Evolutionary conservation across 345 rosid species (phyloP).

Genomic region (Bruguiera gymnorhiza): DNA sequence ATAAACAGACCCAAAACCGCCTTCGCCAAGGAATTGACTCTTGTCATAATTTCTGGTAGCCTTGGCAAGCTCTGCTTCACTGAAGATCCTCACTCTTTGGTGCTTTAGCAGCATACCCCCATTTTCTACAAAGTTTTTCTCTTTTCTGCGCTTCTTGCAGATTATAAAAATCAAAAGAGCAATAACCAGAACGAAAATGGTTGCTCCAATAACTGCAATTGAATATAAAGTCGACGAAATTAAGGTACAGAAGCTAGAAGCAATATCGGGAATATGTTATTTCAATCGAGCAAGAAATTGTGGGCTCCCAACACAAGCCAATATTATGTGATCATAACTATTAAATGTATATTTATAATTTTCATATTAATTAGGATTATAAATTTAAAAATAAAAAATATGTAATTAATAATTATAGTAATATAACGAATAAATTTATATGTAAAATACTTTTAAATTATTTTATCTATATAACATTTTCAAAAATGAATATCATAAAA

Average conservation of each 20-base stretch:
- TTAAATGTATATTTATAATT: too few relatives aligned
- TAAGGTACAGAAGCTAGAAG: not conserved
- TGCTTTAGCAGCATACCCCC: constrained; percentile 30
- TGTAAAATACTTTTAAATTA: too few relatives aligned
- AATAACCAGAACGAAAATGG: not conserved
- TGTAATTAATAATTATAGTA: too few relatives aligned
- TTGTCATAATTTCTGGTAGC: constrained; percentile 27
- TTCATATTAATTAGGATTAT: too few relatives aligned
- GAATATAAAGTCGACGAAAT: not conserved
- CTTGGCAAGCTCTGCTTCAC: constrained; percentile 23
- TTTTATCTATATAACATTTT: too few relatives aligned
- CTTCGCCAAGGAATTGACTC: constrained; percentile 17
- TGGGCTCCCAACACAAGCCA: too few relatives aligned
- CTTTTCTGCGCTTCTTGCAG: constrained; percentile 9
- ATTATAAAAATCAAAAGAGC: not conserved
- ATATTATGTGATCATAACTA: too few relatives aligned
- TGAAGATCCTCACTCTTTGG: constrained; percentile 31
- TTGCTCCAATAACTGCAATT: constrained; percentile 11
- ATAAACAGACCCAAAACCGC: constrained; percentile 33
- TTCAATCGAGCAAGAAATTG: too few relatives aligned
- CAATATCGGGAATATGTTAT: too few relatives aligned
- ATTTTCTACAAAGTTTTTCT: constrained; percentile 22
- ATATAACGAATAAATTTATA: too few relatives aligned
- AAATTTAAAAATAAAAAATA: too few relatives aligned
- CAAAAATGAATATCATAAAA: too few relatives aligned